A percentile compares a stretch with the other conserved stretches of the same genome.
phyloP scores from a whole-genome alignment of 2,329 filamentous ascomycete species.

The Saccharata proteae region DNA sequence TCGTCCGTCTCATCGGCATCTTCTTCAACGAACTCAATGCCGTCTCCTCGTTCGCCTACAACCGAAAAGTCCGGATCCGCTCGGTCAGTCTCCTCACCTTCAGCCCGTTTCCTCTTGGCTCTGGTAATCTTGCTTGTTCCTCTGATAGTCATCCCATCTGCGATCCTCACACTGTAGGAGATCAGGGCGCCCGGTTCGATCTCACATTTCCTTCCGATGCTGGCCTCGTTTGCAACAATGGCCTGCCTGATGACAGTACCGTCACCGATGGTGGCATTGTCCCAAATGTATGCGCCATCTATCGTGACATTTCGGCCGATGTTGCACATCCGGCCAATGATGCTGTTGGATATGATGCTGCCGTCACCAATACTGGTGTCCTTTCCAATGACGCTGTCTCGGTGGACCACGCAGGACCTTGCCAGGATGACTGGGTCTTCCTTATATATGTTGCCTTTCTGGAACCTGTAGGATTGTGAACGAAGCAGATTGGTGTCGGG shows the following conservation, averaged over 20 bases:
- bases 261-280: conserved; percentile 66
- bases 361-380: conserved; percentile 64
- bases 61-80: conserved; percentile 35
- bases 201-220: conserved; percentile 57
- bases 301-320: conserved; percentile 78
- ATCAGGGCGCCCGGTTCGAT: conserved; percentile 65
- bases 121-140: conserved; percentile 33
- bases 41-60: conserved; percentile 47
- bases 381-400: conserved; percentile 62
- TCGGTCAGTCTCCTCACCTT: conserved; percentile 25
- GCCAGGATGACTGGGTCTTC: conserved; percentile 68
- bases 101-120: conserved; percentile 33
- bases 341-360: conserved; percentile 58
- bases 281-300: conserved; percentile 77
- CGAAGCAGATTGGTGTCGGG: conserved; percentile 78
- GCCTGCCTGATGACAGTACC: conserved; percentile 57
- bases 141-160: conserved; percentile 42
- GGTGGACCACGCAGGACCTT: conserved; percentile 56
- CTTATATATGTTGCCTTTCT: conserved; percentile 59
- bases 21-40: conserved; percentile 46
- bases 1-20: conserved; percentile 54
- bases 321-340: conserved; percentile 72
- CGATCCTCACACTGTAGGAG: conserved; percentile 64
- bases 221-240: conserved; percentile 62
- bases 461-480: conserved; percentile 62